Conservation (phyloP, 805 yeast species). For the Kodamaea sagamina region DNA sequence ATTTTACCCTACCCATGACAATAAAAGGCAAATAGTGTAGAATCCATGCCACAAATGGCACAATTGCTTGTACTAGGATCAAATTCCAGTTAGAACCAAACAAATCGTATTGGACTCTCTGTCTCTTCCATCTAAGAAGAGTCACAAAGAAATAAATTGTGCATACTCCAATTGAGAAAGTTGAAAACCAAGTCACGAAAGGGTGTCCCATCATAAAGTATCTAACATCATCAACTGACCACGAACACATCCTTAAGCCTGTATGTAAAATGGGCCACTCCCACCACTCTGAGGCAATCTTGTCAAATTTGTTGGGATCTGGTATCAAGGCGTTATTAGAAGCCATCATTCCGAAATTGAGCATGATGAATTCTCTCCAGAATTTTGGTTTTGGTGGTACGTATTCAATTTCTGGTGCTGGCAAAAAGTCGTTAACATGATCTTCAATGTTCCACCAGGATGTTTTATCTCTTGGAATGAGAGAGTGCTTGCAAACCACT, state of each 20-base stretch:
- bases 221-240: slow-evolving; percentile 57
- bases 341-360: slow-evolving; percentile 81
- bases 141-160: slow-evolving; percentile 21
- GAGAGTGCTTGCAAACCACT: slow-evolving; percentile 62
- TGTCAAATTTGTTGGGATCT: slow-evolving; percentile 69
- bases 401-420: slow-evolving; percentile 31
- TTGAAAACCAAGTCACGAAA: slow-evolving; percentile 64
- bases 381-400: slow-evolving; percentile 50
- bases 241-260: slow-evolving; percentile 77
- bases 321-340: slow-evolving; percentile 82
- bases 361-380: slow-evolving; percentile 65
- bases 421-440: slow-evolving; percentile 55
- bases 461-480: slow-evolving; percentile 55
- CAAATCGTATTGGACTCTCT: slow-evolving; percentile 21
- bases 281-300: slow-evolving; percentile 76
- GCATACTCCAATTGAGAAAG: slow-evolving; percentile 27
- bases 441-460: slow-evolving; percentile 84
- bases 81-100: slow-evolving; percentile 31
- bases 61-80: slow-evolving; percentile 31
- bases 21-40: slow-evolving; percentile 44
- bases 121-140: slow-evolving; percentile 37
- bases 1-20: slow-evolving; percentile 45
- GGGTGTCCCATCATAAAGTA: slow-evolving; percentile 76
- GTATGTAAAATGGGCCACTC: slow-evolving; percentile 74
- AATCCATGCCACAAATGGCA: slow-evolving; percentile 43